Base-by-base conservation (phyloP, 176 grass and related monocot genomes). In the Pontederia crassipes region DNA sequence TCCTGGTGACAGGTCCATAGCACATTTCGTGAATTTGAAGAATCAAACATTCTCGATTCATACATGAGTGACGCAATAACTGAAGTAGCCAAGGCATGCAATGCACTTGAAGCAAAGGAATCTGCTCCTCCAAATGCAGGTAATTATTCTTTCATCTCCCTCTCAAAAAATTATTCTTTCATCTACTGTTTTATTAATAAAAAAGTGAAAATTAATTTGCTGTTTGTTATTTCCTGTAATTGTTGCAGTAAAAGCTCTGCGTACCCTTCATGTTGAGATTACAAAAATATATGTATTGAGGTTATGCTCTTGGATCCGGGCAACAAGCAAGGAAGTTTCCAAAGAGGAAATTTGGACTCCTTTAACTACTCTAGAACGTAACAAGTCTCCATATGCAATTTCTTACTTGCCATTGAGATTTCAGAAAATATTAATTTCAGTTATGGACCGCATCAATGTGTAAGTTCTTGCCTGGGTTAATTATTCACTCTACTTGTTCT, bases 341-440 rank as follows among this genome's bases (percentile, higher is more conserved):
- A 88, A 82, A 69, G 77, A 89, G 40, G 93, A 98, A 74, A 90
- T 68, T 60, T 98, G 93, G 93, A 54, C 78, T 73, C 88, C 77
- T 79, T 80, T 98, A 48, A 80, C 88, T 74, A 89, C 84, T 47
- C 81, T 98, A 24, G 93, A 92, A 66, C 82, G 93, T 50, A 92
- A 98, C 74, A 98, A 79, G 57, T 98, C 93, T 56, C 71, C 74
- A 7, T 98, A 98, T 71, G 82, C 93, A 81, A 98, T 98, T 98
- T 98, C 93, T 29, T 70, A 76, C 71, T 82, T 98, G 82, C 93
- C 87, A 17, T 84, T 98, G 54, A 81, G 81, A 71, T 98, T 98
- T 70, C 84, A 63, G 70, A 79, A 80, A 70, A 81, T 83, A 27
- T 72, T 55, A 77, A 77, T 83, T 72, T 92, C 93, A 40, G 79